A percentile compares a stretch with the other conserved stretches of the same genome.
These are phyloP conservation scores for Saccharum spontaneum DNA, from an alignment of 176 grass and related monocot species.

Conservation along the genomic window DNA sequence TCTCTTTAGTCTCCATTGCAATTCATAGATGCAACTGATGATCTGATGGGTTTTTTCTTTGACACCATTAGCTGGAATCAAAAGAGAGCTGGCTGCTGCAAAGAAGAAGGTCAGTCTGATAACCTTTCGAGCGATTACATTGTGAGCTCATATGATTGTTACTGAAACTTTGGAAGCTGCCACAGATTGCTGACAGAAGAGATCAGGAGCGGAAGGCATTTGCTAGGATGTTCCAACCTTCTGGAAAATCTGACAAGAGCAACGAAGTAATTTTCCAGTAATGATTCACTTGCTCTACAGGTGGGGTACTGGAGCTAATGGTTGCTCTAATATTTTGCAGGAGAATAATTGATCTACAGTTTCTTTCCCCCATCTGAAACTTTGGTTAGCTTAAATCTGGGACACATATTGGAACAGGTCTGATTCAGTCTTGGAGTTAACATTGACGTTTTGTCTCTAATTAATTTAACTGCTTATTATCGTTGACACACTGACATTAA, in stretches of 20 bases:
- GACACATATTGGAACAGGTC: conserved; percentile 33
- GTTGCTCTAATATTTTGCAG: conserved; percentile 18
- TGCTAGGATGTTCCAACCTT: conserved; percentile 90
- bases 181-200: conserved; percentile 74
- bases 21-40: background rate
- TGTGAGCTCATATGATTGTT: background rate
- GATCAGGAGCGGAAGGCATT: conserved; percentile 82
- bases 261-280: conserved; percentile 48
- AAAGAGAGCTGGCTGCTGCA: conserved; percentile 75
- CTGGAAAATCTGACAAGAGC: conserved; percentile 57
- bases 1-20: background rate
- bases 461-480: background rate
- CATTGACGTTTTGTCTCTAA: background rate
- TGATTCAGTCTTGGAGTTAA: background rate
- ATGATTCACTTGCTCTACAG: background rate
- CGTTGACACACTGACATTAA: background rate
- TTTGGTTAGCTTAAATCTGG: conserved; percentile 54
- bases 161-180: conserved; percentile 18
- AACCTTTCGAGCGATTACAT: background rate
- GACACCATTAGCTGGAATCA: conserved; percentile 69
- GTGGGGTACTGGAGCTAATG: background rate
- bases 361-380: conserved; percentile 37
- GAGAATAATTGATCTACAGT: conserved; percentile 36
- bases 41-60: conserved; percentile 19
- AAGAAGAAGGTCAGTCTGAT: conserved; percentile 77